Conservation (phyloP, 495 filamentous ascomycete species). For the Pyronema omphalodes region DNA sequence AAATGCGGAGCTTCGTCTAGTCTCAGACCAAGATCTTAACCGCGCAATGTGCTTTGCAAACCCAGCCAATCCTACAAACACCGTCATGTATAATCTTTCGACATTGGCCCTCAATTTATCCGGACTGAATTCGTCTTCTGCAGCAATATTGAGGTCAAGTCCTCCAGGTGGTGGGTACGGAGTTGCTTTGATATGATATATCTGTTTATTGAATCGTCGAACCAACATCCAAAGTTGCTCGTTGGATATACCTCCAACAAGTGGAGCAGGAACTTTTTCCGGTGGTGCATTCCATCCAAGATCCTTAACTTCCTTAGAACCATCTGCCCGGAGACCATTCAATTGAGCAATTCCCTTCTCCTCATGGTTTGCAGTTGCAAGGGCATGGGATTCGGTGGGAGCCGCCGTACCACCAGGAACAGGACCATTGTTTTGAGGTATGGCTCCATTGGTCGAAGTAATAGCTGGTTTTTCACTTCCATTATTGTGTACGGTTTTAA, state of each 20-base stretch:
- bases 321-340: not conserved
- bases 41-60: slow-evolving; percentile 56
- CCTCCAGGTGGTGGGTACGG: slow-evolving; percentile 33
- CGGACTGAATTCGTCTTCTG: slow-evolving; percentile 69
- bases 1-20: slow-evolving; percentile 47
- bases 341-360: slow-evolving; percentile 22
- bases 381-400: slow-evolving; percentile 33
- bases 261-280: slow-evolving; percentile 36
- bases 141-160: slow-evolving; percentile 64
- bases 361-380: slow-evolving; percentile 30
- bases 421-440: not conserved
- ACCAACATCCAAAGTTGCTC: slow-evolving; percentile 70
- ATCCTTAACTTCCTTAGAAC: slow-evolving; percentile 36
- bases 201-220: slow-evolving; percentile 81
- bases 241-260: slow-evolving; percentile 60
- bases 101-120: slow-evolving; percentile 66
- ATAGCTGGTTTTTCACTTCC: not conserved
- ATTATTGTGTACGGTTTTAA: not conserved
- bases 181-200: slow-evolving; percentile 67
- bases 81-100: slow-evolving; percentile 73
- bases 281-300: slow-evolving; percentile 55
- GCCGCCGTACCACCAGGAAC: slow-evolving; percentile 1
- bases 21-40: slow-evolving; percentile 65
- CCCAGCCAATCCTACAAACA: slow-evolving; percentile 47
- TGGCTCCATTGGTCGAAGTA: not conserved